A percentile compares a stretch with the other conserved stretches of the same genome.
Conservation (phyloP, 345 rosid genomes). For the Gossypium ekmanianum region DNA sequence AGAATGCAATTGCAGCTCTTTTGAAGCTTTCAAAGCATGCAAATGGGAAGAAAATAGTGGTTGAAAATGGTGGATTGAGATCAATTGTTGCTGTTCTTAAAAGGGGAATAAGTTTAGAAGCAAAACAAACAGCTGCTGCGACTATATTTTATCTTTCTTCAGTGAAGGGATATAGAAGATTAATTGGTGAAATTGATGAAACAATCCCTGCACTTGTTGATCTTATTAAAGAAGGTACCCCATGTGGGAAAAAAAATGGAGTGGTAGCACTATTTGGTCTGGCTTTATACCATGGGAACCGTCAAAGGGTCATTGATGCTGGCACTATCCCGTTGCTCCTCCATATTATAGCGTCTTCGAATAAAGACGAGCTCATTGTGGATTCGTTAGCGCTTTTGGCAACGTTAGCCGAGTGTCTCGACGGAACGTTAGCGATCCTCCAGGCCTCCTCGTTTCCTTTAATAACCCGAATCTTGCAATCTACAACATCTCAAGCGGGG, state of each 20-base stretch:
- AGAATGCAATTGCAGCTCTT: conserved; percentile 58
- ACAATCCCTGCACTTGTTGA: conserved; percentile 53
- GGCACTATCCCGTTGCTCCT: conserved; percentile 52
- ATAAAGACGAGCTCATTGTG: conserved; percentile 43
- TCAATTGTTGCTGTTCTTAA: conserved; percentile 48
- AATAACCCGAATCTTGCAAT: conserved; percentile 31
- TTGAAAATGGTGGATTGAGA: conserved; percentile 54
- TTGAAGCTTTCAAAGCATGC: conserved; percentile 64
- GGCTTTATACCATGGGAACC: conserved; percentile 41
- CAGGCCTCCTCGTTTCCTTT: conserved; percentile 40
- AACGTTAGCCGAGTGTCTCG: conserved; percentile 40
- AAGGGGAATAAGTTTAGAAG: conserved; percentile 53
- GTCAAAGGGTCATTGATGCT: conserved; percentile 45
- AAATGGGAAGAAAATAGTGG: conserved; percentile 46
- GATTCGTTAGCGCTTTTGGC: conserved; percentile 69
- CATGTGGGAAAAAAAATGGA: conserved; percentile 63
- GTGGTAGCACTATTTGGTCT: conserved; percentile 57
- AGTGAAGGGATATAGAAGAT: conserved; percentile 43
- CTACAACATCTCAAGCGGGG: conserved; percentile 33
- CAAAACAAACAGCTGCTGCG: conserved; percentile 63
- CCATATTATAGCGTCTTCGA: conserved; percentile 33
- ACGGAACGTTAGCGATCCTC: conserved; percentile 49
- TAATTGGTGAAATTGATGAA: conserved; percentile 56
- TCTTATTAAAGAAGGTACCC: conserved; percentile 46
- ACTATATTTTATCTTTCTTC: conserved; percentile 65